phyloP scores from a whole-genome alignment of 2,329 filamentous ascomycete genomes.

The Scedosporium dehoogii region DNA sequence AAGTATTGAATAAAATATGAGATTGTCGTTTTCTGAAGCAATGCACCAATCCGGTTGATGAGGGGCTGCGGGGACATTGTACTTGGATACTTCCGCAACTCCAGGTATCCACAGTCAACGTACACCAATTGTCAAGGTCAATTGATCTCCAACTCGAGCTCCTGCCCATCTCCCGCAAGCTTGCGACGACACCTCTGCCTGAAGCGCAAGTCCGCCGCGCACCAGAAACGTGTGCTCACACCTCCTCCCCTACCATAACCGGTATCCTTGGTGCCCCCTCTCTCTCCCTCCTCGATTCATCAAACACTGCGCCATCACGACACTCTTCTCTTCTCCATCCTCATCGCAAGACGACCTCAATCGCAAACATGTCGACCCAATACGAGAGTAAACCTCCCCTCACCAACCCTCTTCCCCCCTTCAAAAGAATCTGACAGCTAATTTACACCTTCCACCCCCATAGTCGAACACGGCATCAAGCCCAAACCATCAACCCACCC shows the following conservation, averaged over 20 bases:
- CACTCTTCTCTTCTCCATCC: background rate
- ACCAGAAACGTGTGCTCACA: background rate
- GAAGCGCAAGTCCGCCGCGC: background rate
- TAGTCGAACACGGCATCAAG: conserved; percentile 43
- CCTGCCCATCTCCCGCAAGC: background rate
- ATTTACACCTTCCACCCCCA: too few relatives aligned
- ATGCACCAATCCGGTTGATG: background rate
- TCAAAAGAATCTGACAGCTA: conserved; percentile 4
- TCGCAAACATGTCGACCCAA: conserved; percentile 39
- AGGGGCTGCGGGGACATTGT: background rate
- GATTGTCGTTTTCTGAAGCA: background rate
- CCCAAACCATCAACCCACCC: conserved; percentile 12
- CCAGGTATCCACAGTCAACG: conserved; percentile 1
- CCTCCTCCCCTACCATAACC: background rate
- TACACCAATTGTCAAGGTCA: background rate
- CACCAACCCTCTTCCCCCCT: conserved; percentile 3
- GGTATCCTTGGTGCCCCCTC: background rate
- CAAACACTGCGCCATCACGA: background rate
- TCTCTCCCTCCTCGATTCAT: background rate
- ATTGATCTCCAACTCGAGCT: background rate
- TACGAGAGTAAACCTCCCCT: conserved; percentile 37
- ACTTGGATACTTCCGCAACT: background rate
- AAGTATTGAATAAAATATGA: background rate
- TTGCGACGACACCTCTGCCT: conserved; percentile 4
- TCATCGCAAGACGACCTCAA: background rate